Conservation (phyloP, 345 rosid genomes). For the Dipteronia sinensis region DNA sequence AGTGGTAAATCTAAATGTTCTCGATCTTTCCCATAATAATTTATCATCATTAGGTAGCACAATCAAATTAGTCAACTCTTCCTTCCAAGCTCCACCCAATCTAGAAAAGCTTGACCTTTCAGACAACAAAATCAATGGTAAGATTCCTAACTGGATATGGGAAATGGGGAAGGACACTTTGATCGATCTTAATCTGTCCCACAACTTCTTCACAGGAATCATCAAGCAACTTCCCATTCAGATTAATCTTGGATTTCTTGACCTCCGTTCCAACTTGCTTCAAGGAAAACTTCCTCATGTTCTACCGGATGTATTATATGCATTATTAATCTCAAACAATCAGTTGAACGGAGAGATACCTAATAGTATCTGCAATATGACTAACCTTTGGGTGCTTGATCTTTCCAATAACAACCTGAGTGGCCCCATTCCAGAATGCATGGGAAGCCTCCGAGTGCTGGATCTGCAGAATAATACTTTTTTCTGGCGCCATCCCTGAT, state of each 20-base stretch:
- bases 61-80: background rate
- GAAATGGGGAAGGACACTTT: background rate
- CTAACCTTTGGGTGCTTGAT: too few relatives aligned
- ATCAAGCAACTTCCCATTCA: background rate
- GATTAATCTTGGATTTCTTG: background rate
- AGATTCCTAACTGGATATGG: constrained; percentile 21
- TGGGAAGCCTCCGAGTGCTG: too few relatives aligned
- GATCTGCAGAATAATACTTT: too few relatives aligned
- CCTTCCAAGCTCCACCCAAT: constrained; percentile 8
- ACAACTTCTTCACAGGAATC: constrained; percentile 18
- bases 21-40: background rate
- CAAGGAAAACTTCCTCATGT: too few relatives aligned
- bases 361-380: too few relatives aligned
- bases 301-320: too few relatives aligned
- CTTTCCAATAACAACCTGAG: too few relatives aligned
- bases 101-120: constrained; percentile 7
- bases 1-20: background rate
- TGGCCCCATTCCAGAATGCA: too few relatives aligned
- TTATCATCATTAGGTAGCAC: background rate
- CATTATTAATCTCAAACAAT: too few relatives aligned
- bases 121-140: constrained; percentile 27
- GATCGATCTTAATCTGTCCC: constrained; percentile 4
- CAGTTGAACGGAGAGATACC: too few relatives aligned
- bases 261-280: too few relatives aligned
- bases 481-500: too few relatives aligned